Base-by-base conservation (phyloP, 1,284 basidiomycete genomes). In the Hypsizygus ulmarius region DNA sequence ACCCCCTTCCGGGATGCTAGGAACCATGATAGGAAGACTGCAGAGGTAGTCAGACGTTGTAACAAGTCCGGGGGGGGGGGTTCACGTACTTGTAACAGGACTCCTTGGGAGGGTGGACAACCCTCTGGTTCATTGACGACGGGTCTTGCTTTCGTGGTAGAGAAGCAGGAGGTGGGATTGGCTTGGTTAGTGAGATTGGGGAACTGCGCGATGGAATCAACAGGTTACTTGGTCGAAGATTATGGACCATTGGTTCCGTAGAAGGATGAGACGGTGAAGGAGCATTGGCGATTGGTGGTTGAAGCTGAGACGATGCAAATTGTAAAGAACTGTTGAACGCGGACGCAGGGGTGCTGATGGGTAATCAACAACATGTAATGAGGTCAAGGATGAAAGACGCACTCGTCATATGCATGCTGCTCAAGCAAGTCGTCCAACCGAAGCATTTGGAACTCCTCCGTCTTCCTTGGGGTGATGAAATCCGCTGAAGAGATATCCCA, bases 1-100 rank as follows among this genome's bases (percentile, higher is more conserved):
- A 19, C 93, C 93, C 33, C 74, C 71, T 56, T 84, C 79, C 7
- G 93, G 91, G 35, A 97, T 81, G 58, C 85, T 92, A 33, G 93
- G 87, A 30, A 93, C 84, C 63, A 93, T 73, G 55, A 92, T 84
- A 19, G 84, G 77, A 48, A 90, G 77, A 59, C 86, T 90, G 38
- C 8, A 38, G 50, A 35, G 53, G 53, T 34, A 25, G 14, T 16
- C 12, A 45, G 47, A 50, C 52, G 50, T 45, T 38, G 36, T 33
- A 27, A 52, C 34, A 46, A 40, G 32, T 33, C 27, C 35, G 11
- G 10, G 11, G 46, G 15, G 35, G 11, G 46, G 15, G 35, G 39
- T 48, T 47, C 50, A 75, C 81, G 39, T 52, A 90, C 87, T 84
- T 86, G 67, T 78, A 79, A 59, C 87, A 90, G 7, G 81, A 76